A percentile compares a stretch with the other conserved stretches of the same genome.
Evolutionary conservation across 176 grass and related monocot species (phyloP).

Genomic region (Oryza brachyantha): DNA sequence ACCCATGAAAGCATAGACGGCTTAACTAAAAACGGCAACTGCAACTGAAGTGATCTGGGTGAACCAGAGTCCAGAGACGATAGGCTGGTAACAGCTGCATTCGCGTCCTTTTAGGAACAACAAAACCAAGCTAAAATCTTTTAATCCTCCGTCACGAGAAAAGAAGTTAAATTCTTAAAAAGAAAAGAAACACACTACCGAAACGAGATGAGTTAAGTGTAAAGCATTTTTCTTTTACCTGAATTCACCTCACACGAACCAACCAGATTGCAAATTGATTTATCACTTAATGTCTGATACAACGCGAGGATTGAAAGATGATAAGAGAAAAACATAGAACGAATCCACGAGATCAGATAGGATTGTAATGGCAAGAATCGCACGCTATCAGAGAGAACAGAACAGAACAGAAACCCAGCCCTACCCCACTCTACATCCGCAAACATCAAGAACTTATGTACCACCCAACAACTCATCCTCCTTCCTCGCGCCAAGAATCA

Average conservation of each 20-base stretch:
- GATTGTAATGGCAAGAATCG: neutral
- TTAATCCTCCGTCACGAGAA: no score
- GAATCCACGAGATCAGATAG: neutral
- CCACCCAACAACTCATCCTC: neutral
- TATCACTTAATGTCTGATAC: neutral
- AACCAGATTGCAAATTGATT: neutral
- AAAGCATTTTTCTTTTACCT: neutral
- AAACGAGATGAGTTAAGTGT: neutral
- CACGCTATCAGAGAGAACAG: no score
- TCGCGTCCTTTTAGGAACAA: neutral
- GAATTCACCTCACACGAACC: neutral
- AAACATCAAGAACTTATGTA: neutral
- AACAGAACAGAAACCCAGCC: neutral
- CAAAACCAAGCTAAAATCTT: neutral
- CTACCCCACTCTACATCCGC: neutral
- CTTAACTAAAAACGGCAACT: neutral
- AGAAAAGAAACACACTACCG: no score
- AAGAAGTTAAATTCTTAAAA: no score
- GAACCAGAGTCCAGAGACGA: neutral
- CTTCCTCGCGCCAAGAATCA: neutral
- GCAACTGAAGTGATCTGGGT: neutral
- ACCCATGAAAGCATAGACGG: constrained; percentile 3
- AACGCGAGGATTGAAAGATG: neutral
- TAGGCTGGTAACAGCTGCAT: neutral
- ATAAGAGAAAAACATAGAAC: neutral